Base-by-base conservation (phyloP, 208 protist genomes). In the Herpetomonas muscarum region DNA sequence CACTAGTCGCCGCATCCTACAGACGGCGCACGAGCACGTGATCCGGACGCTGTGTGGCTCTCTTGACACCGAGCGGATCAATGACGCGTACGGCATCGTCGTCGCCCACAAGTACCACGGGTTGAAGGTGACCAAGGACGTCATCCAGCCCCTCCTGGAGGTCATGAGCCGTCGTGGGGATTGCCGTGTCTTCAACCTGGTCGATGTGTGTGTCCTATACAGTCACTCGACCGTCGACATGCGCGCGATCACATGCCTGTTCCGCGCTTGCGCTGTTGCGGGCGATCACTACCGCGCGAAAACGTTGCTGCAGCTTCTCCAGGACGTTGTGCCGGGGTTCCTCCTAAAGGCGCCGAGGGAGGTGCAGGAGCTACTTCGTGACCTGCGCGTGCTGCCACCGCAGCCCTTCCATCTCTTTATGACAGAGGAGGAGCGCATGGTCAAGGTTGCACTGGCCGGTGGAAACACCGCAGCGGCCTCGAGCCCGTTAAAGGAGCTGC, bases 51-150 rank as follows among this genome's bases (percentile, higher is more conserved):
- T 89, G 31, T 86, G 81, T 54, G 63, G 42, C 1, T 84, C 87
- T 13, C 79, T 79, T 44, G 24, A 78, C 29, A 68, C 87, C n/a
- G 65, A 71, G 34, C 77, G 77, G 42, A 59, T 81, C 9, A 83
- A 87, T 49, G 74, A 92, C 54, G 85, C 78, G n/a, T 94, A 94
- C 62, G 76, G 64, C 42, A 79, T 94, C 31, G 56, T 94, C 29
- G 75, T 90, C 3, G 66, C 84, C 7, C 88, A 94, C 77, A 94
- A 94, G 69, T 94, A 94, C 55, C 81, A 94, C 49, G 85, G 85
- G 1, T 54, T 94, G 12, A 63, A 77, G 31, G 77, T 94, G 24
- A 89, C 76, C 1, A 70, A 72, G 47, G 81, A 88, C 21, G 49
- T 90, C 28, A 76, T 87, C 26, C 41, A 61, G 44, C 84, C 85